phyloP scores from a whole-genome alignment of 148 eudicot species.

The Spergularia marina region DNA sequence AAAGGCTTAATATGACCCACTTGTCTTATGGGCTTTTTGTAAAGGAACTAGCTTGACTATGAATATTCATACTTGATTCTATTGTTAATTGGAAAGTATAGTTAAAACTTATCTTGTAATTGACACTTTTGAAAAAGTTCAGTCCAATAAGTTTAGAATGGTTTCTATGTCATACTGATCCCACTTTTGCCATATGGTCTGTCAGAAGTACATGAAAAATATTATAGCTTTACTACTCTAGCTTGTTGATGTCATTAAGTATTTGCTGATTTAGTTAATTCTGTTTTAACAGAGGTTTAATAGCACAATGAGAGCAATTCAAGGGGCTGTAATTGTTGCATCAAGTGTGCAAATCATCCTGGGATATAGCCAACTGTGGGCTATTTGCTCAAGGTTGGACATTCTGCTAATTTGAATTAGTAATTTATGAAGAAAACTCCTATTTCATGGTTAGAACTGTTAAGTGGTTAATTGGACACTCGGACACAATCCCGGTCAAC shows the following conservation, averaged over 20 bases:
- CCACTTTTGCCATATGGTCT: conserved; percentile 8
- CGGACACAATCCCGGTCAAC: too few relatives aligned
- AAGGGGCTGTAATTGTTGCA: conserved; percentile 94
- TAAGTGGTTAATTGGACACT: too few relatives aligned
- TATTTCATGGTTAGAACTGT: too few relatives aligned
- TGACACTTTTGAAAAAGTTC: conserved; percentile 30
- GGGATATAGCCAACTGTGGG: conserved; percentile 98
- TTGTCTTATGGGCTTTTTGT: conserved; percentile 24
- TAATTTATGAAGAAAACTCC: too few relatives aligned
- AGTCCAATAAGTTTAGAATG: conserved; percentile 14
- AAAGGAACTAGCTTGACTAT: conserved; percentile 26
- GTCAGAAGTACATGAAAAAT: neutral
- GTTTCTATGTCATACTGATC: neutral
- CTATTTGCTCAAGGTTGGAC: conserved; percentile 84
- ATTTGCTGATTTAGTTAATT: neutral
- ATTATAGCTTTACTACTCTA: too few relatives aligned
- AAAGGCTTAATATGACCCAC: conserved; percentile 23
- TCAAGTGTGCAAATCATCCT: conserved; percentile 94
- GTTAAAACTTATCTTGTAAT: conserved; percentile 24
- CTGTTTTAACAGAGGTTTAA: conserved; percentile 58
- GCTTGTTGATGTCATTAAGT: neutral
- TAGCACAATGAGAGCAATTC: conserved; percentile 84
- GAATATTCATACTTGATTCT: conserved; percentile 34
- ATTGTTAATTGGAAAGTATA: neutral
- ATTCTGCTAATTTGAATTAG: neutral